Percentiles rank a stretch among this genome's conserved stretches.
Evolutionary conservation across 148 eudicot species (phyloP).

Genomic region (Chenopodium suecicum): DNA sequence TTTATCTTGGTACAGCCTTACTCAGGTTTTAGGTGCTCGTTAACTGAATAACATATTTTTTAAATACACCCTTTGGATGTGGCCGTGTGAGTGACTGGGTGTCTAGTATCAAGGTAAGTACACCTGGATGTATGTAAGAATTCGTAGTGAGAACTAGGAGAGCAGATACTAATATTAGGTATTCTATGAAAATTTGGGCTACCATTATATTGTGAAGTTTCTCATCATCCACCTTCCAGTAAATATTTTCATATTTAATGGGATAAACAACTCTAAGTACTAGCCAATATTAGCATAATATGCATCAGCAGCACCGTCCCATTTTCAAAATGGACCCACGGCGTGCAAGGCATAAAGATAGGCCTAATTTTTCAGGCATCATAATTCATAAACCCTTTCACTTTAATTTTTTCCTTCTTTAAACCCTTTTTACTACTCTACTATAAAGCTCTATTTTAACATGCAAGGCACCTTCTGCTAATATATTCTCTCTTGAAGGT

Average conservation of each 20-base stretch:
- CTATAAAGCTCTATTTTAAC: conserved; percentile 20
- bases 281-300: not conserved
- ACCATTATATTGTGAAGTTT: conserved; percentile 9
- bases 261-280: conserved; percentile 4
- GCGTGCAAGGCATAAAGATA: conserved; percentile 35
- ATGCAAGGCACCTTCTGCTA: conserved; percentile 30
- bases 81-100: too few species aligned
- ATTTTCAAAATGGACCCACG: conserved; percentile 12
- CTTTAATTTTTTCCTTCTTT: not conserved
- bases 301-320: conserved; percentile 31
- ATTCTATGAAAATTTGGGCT: not conserved
- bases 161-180: too few species aligned
- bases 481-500: conserved; percentile 4
- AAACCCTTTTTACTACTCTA: conserved; percentile 10
- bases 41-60: not conserved
- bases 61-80: too few species aligned
- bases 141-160: too few species aligned
- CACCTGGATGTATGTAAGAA: too few species aligned
- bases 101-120: too few species aligned
- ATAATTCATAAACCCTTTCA: conserved; percentile 12
- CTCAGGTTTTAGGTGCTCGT: not conserved
- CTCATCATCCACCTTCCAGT: not conserved
- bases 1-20: too few species aligned
- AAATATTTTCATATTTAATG: not conserved
- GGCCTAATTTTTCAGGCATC: conserved; percentile 24